Evolutionary conservation across 306 rosid genomes (phyloP).

Genomic region (Medicago truncatula): DNA sequence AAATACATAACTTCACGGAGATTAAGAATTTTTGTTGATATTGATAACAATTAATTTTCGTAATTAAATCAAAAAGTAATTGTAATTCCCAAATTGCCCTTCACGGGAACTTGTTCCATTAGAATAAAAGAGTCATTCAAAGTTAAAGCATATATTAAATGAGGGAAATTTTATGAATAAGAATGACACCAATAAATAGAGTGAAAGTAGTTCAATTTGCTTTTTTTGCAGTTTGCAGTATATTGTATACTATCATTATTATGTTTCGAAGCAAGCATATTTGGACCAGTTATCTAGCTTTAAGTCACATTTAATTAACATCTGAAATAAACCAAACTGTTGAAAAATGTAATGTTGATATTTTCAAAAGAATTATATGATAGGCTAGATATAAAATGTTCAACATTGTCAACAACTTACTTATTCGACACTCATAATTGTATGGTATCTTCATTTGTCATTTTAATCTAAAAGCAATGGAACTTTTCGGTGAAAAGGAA

Average conservation of each 20-base stretch:
- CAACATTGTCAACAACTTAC: too few species aligned
- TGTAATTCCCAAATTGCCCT: not conserved
- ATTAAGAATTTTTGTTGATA: not conserved
- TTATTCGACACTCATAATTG: not conserved
- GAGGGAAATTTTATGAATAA: not conserved
- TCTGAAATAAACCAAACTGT: too few species aligned
- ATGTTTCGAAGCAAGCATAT: too few species aligned
- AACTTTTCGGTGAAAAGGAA: not conserved
- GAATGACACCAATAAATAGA: not conserved
- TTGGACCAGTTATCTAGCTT: too few species aligned
- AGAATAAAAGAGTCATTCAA: not conserved
- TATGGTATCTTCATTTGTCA: not conserved
- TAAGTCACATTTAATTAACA: too few species aligned
- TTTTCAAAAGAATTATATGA: too few species aligned
- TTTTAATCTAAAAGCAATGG: not conserved
- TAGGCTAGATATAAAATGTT: too few species aligned
- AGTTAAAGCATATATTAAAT: not conserved
- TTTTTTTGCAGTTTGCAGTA: too few species aligned
- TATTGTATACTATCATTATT: too few species aligned
- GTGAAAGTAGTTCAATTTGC: not conserved
- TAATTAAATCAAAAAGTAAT: not conserved
- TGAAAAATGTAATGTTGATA: too few species aligned
- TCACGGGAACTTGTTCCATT: not conserved
- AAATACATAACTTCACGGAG: not conserved
- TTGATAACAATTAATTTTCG: not conserved